Percentiles rank a stretch among this genome's conserved stretches.
phyloP scores from a whole-genome alignment of 2,329 filamentous ascomycete species.

The Aureobasidium sp. region DNA sequence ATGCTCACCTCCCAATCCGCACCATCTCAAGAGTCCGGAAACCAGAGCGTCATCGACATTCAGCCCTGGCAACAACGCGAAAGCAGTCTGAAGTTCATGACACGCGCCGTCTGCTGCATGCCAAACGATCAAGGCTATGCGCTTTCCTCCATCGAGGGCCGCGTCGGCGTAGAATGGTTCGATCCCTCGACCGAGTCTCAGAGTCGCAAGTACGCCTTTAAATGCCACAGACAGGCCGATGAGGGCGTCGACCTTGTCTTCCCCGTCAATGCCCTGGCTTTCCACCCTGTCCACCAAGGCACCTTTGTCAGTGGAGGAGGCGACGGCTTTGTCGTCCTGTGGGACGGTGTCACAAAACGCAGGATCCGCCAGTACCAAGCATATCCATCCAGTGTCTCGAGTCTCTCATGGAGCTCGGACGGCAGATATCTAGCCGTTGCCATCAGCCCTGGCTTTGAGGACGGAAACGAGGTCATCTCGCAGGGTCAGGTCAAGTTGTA shows the following conservation, averaged over 20 bases:
- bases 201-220: slow-evolving; percentile 94
- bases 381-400: slow-evolving; percentile 70
- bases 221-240: slow-evolving; percentile 78
- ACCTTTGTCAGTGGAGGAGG: slow-evolving; percentile 87
- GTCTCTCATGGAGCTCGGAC: slow-evolving; percentile 68
- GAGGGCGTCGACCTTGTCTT: slow-evolving; percentile 71
- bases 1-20: slow-evolving; percentile 46
- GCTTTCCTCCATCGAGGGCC: slow-evolving; percentile 84
- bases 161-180: slow-evolving; percentile 97
- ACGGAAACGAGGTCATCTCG: slow-evolving; percentile 72
- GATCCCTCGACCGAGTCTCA: slow-evolving; percentile 82
- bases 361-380: slow-evolving; percentile 85
- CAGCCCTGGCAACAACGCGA: slow-evolving; percentile 87
- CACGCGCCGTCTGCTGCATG: slow-evolving; percentile 89
- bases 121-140: slow-evolving; percentile 93
- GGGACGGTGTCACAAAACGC: slow-evolving; percentile 87
- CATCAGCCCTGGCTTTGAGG: slow-evolving; percentile 80
- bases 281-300: slow-evolving; percentile 67
- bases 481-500: slow-evolving; percentile 67
- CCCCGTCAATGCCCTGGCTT: slow-evolving; percentile 82
- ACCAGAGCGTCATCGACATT: slow-evolving; percentile 34
- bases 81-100: slow-evolving; percentile 93
- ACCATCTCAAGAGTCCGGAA: slow-evolving; percentile 10
- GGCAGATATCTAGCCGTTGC: slow-evolving; percentile 73
- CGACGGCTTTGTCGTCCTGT: slow-evolving; percentile 84